phyloP scores from a whole-genome alignment of 2,329 filamentous ascomycete genomes.

The Exophiala calicioides region DNA sequence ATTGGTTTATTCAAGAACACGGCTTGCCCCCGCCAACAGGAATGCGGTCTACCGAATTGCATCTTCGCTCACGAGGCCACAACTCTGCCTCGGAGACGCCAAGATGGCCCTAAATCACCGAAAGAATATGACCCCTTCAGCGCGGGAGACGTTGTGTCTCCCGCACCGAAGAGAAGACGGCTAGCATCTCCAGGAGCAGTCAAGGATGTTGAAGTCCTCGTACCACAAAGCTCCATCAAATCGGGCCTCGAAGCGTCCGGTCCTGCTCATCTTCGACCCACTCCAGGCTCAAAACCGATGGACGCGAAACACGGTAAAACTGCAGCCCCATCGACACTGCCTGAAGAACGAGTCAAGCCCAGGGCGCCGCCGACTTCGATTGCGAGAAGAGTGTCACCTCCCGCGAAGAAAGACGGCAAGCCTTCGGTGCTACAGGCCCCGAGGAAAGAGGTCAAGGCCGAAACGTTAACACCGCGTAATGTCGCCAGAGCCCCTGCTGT shows the following conservation, averaged over 20 bases:
- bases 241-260: neutral
- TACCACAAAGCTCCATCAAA: neutral
- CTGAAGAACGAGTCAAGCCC: neutral
- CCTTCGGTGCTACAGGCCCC: slow-evolving; percentile 12
- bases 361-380: slow-evolving; percentile 16
- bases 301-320: neutral
- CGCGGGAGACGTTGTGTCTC: slow-evolving; percentile 25
- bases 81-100: slow-evolving; percentile 2
- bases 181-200: slow-evolving; percentile 13
- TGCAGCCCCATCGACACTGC: neutral
- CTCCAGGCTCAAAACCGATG: neutral
- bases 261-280: no score
- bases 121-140: slow-evolving; percentile 30
- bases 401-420: slow-evolving; percentile 14
- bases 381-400: slow-evolving; percentile 22
- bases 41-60: slow-evolving; percentile 58
- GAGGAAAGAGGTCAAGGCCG: slow-evolving; percentile 37
- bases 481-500: slow-evolving; percentile 45
- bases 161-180: slow-evolving; percentile 37
- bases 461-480: slow-evolving; percentile 49
- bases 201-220: neutral
- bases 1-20: slow-evolving; percentile 56
- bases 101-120: slow-evolving; percentile 7
- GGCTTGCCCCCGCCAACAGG: slow-evolving; percentile 53
- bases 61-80: slow-evolving; percentile 56